A percentile compares a stretch with the other conserved stretches of the same genome.
Conservation (phyloP, 2,329 filamentous ascomycete species). For the Aspergillus phoenicis region DNA sequence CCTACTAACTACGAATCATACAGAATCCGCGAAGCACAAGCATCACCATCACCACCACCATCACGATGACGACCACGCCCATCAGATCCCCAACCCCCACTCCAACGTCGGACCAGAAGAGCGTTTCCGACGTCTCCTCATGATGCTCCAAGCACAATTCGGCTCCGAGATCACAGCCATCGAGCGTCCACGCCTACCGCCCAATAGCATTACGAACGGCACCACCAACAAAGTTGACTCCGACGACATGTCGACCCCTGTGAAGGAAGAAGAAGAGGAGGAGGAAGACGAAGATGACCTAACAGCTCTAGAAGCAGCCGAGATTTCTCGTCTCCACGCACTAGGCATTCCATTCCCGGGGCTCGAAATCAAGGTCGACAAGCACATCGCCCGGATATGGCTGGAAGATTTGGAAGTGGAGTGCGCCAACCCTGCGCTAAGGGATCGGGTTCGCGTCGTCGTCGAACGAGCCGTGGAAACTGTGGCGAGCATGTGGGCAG, state of each 20-base stretch:
- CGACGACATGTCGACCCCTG: slow-evolving; percentile 14
- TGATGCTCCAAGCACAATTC: slow-evolving; percentile 97
- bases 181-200: slow-evolving; percentile 57
- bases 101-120: slow-evolving; percentile 71
- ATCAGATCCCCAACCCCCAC: slow-evolving; percentile 68
- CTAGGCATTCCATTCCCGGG: slow-evolving; percentile 90
- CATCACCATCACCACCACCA: slow-evolving; percentile 56
- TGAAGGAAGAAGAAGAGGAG: slow-evolving; percentile 34
- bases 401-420: slow-evolving; percentile 90
- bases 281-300: slow-evolving; percentile 50
- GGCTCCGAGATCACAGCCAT: slow-evolving; percentile 84
- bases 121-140: slow-evolving; percentile 80
- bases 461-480: slow-evolving; percentile 89
- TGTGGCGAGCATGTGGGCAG: slow-evolving; percentile 68
- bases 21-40: slow-evolving; percentile 64
- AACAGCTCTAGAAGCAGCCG: slow-evolving; percentile 61
- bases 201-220: slow-evolving; percentile 23
- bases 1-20: neutral
- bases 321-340: slow-evolving; percentile 76
- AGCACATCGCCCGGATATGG: slow-evolving; percentile 85
- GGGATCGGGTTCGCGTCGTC: slow-evolving; percentile 82
- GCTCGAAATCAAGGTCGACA: slow-evolving; percentile 83
- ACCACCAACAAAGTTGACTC: slow-evolving; percentile 15
- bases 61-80: slow-evolving; percentile 48
- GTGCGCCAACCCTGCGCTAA: slow-evolving; percentile 74